Percentiles rank a stretch among this genome's conserved stretches.
Evolutionary conservation across 257 asterid genomes (phyloP).

Genomic region (Solanum appendiculatum): DNA sequence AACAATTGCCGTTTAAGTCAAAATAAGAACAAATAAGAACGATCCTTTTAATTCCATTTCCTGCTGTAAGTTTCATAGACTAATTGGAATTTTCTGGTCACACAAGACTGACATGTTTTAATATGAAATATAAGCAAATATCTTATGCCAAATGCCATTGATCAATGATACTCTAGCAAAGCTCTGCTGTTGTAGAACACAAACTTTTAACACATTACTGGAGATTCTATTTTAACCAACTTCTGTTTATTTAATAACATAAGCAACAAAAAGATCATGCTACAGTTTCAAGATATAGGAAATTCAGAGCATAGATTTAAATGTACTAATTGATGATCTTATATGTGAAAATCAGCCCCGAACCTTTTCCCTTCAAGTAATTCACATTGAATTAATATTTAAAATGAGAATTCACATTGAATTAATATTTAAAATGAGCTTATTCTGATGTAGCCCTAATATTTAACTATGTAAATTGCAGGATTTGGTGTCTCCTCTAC

Average conservation of each 20-base stretch:
- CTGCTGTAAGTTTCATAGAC: background rate
- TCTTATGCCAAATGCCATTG: background rate
- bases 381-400: background rate
- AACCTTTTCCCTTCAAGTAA: background rate
- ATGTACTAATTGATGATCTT: background rate
- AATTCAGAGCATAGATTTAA: background rate
- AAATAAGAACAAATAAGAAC: background rate
- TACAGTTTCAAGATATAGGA: background rate
- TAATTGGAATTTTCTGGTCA: background rate
- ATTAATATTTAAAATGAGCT: background rate
- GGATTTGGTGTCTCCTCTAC: background rate
- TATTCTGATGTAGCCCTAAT: background rate
- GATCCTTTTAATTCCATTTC: background rate
- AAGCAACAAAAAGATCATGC: background rate
- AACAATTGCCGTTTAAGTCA: background rate
- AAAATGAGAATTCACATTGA: background rate
- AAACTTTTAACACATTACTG: background rate
- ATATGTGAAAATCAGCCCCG: background rate
- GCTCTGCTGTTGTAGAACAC: background rate
- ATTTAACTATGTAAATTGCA: background rate
- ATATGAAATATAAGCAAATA: background rate
- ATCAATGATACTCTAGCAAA: background rate
- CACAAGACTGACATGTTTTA: background rate
- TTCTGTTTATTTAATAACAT: background rate
- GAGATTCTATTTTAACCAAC: background rate